Evolutionary conservation across 345 rosid genomes (phyloP).

Genomic region (Pseudoturritis turrita): DNA sequence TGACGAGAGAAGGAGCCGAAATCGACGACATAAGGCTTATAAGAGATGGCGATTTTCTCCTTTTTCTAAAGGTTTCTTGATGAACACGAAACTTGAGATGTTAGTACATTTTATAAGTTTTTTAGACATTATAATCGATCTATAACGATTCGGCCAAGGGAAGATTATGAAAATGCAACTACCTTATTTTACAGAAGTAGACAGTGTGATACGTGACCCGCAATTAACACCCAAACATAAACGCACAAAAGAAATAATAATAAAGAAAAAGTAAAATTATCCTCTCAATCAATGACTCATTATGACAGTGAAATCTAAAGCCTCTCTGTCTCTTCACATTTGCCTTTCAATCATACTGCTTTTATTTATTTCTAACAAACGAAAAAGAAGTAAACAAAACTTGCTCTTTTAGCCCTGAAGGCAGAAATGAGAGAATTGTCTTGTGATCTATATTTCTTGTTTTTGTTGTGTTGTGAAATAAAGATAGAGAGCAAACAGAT

Average conservation of each 20-base stretch:
- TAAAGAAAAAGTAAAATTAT: not conserved
- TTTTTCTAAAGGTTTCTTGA: constrained; percentile 37
- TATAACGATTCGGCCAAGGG: not conserved
- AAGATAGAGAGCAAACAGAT: constrained; percentile 1
- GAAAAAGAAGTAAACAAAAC: constrained; percentile 12
- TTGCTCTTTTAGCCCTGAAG: constrained; percentile 21
- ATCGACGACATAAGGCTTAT: constrained; percentile 64
- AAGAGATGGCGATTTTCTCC: constrained; percentile 78
- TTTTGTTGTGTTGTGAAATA: constrained; percentile 1
- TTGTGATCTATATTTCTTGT: not conserved
- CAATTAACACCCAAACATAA: not conserved
- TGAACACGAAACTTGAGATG: not conserved
- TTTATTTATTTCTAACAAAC: not conserved
- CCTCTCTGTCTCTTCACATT: not conserved
- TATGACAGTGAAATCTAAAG: not conserved
- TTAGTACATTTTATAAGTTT: not conserved
- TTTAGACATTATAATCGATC: not conserved
- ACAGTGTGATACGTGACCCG: not conserved
- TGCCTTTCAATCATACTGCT: not conserved
- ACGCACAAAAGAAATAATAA: not conserved
- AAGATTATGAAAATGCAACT: not conserved
- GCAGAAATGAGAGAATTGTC: constrained; percentile 16
- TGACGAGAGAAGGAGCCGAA: constrained; percentile 59
- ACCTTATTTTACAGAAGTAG: not conserved
- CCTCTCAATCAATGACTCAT: not conserved